phyloP scores from a whole-genome alignment of 345 rosid genomes.

The Erysimum cheiranthoides region DNA sequence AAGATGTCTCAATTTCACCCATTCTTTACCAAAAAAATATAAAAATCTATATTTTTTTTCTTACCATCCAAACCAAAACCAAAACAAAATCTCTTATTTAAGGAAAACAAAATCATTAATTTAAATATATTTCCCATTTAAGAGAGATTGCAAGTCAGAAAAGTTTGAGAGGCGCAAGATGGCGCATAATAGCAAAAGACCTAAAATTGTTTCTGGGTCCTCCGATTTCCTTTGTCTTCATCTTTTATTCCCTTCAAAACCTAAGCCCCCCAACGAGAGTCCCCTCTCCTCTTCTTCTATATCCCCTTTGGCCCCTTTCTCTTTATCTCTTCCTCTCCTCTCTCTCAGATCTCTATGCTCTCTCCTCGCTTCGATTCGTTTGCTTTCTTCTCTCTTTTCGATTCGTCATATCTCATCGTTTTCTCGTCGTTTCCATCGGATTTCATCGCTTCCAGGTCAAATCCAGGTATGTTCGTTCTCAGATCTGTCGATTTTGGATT shows the following conservation, averaged over 20 bases:
- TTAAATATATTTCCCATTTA: constrained; percentile 1
- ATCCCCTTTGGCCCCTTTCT: background rate
- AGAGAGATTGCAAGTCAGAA: background rate
- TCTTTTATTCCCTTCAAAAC: constrained; percentile 41
- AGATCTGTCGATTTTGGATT: background rate
- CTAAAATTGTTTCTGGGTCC: constrained; percentile 45
- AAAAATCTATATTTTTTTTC: background rate
- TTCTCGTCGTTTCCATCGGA: constrained; percentile 16
- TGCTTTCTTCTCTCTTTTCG: background rate
- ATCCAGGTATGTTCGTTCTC: constrained; percentile 18
- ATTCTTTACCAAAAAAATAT: no score
- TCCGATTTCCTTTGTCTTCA: constrained; percentile 39
- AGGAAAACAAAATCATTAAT: background rate
- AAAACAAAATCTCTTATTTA: background rate
- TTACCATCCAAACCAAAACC: constrained; percentile 6
- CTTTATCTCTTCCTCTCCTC: constrained; percentile 31
- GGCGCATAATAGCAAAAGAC: constrained; percentile 46
- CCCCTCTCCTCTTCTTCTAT: background rate
- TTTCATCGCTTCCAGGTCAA: constrained; percentile 29
- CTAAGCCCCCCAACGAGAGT: constrained; percentile 19
- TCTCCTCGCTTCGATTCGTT: constrained; percentile 20
- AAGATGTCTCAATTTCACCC: no score
- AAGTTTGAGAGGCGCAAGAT: constrained; percentile 26
- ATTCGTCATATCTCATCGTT: constrained; percentile 24
- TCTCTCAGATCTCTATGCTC: constrained; percentile 24